Base-by-base conservation (phyloP, 306 rosid genomes). In the Ammopiptanthus mongolicus region DNA sequence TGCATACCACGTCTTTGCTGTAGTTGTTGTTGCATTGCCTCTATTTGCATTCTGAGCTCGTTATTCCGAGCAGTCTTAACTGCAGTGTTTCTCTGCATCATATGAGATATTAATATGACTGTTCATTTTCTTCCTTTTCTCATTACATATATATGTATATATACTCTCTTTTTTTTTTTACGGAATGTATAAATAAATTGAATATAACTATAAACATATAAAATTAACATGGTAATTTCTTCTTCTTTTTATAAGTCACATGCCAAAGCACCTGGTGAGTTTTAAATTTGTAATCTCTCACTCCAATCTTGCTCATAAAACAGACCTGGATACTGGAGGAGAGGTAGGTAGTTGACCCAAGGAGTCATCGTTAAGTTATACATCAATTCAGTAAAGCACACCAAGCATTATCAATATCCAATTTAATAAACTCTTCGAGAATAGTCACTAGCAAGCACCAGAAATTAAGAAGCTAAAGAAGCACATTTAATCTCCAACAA, bases 31-130 rank as follows among this genome's bases (percentile, higher is more conserved):
- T 65, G 79, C 86, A 80, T 66, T 42, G 87, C 86, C 37, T 89
- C 91, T 75, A 84, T 8, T 31, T 83, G 67, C 73, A 77, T 69
- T 64, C 61, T 85, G 73, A 82, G 86, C 80, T 85, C 86, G 78
- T 78, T 80, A 3, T 86, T 80, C 69, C 64, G 78, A 58, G 76
- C 12, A 60, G 79, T 21, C 68, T 74, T 21, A 1, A 62, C 82
- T 36, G 76, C 8, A 10, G 62, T 83, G 64, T 86, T 83, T 69
- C 77, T 76, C 97, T 91, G 89, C 85, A 87, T 63, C 63, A 84
- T 48, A 69, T 8, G 17, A n/a, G 64, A 76, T 28, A 41, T 9
- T 64, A 13, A 37, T 42, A 12, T 62, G 34, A 29, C 44, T 48
- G 6, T 10, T 53, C 0, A 12, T 9, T 56, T 56, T 13, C 6